phyloP scores from a whole-genome alignment of 768 basidiomycete genomes.

The Kwoniella heveanensis region DNA sequence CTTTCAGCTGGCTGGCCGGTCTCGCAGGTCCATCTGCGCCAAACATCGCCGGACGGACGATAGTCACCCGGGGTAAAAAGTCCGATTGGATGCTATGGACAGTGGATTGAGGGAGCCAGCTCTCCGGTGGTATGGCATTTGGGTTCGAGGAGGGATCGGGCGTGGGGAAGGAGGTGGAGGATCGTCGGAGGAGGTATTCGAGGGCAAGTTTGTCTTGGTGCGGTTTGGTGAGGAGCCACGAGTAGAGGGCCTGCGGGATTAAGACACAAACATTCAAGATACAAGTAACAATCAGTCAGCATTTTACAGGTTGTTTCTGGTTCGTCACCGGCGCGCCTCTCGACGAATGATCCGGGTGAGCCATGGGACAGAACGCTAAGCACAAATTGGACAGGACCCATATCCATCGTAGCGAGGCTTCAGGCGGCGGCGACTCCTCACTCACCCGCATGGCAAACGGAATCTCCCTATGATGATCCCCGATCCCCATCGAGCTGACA shows the following conservation, averaged over 20 bases:
- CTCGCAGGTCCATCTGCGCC: slow-evolving; percentile 3
- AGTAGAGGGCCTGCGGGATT: slow-evolving; percentile 19
- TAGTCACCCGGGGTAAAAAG: slow-evolving; percentile 27
- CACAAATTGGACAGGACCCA: too few species aligned
- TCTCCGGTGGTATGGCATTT: slow-evolving; percentile 6
- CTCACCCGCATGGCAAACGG: slow-evolving; percentile 28
- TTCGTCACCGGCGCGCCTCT: too few species aligned
- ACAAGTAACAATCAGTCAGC: background rate
- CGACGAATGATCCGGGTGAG: too few species aligned
- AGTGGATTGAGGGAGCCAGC: background rate
- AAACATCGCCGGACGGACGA: slow-evolving; percentile 28
- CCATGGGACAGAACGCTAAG: too few species aligned
- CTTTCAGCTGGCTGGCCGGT: background rate
- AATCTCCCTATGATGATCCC: slow-evolving; percentile 28
- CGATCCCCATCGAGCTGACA: slow-evolving; percentile 31
- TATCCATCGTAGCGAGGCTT: too few species aligned
- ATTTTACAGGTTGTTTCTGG: too few species aligned
- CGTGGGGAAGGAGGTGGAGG: slow-evolving; percentile 1
- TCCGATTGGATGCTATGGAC: slow-evolving; percentile 1
- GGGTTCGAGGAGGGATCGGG: background rate
- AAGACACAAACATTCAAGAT: background rate
- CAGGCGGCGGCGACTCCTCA: background rate
- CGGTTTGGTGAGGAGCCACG: slow-evolving; percentile 21
- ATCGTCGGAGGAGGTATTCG: slow-evolving; percentile 26
- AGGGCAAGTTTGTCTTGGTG: slow-evolving; percentile 30